Evolutionary conservation across 169 alveolate species (phyloP), one percentile per base, ranked within the genome.

Genomic region (Hammondia hammondi): DNA sequence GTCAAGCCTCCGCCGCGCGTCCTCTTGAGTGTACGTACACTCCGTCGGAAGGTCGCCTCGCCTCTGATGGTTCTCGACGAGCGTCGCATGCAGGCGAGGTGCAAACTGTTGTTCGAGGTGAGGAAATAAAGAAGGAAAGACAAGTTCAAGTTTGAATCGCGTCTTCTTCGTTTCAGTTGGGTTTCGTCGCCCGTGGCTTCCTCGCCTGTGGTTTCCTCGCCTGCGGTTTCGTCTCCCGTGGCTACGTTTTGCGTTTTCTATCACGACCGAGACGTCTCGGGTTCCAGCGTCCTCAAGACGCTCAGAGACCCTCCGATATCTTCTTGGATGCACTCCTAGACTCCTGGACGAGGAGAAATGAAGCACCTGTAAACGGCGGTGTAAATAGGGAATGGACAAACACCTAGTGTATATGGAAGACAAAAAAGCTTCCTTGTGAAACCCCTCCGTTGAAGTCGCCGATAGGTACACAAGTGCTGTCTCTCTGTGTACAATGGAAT

Each of bases 1-100:
- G 9, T 9, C 37, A 14, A 45, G 35, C 71, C 90, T 43, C 90
- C 90, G 35, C 90, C 90, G 72, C 90, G 90, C 61, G 90, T 82
- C 5, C 37, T 82, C 27, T 43, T 82, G 90, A 43, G 70, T 43
- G 90, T 82, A 35, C 90, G 90, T 6, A 82, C 90, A 39, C 71
- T 82, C 71, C 90, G 57, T 10, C n/a, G 71, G 43, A 52, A 10
- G 57, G 21, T n/a, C 19, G 85, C 85, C 24, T 10, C 85, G 85
- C 90, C 70, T 6, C 90, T 82, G 3, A 35, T 82, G 57, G 32
- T 77, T 32, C 90, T 82, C 37, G 70, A 82, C 37, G 90, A 45
- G 24, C 24, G 35, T 9, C n/a, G 24, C 43, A 21, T 39, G 43
- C 90, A 82, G 70, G 90, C 71, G 14, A 7, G 90, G 6, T 48